These are phyloP conservation scores for Coemansia sp. DNA, from an alignment of 192 early-diverging fungal genomes.

Conservation along the genomic window DNA sequence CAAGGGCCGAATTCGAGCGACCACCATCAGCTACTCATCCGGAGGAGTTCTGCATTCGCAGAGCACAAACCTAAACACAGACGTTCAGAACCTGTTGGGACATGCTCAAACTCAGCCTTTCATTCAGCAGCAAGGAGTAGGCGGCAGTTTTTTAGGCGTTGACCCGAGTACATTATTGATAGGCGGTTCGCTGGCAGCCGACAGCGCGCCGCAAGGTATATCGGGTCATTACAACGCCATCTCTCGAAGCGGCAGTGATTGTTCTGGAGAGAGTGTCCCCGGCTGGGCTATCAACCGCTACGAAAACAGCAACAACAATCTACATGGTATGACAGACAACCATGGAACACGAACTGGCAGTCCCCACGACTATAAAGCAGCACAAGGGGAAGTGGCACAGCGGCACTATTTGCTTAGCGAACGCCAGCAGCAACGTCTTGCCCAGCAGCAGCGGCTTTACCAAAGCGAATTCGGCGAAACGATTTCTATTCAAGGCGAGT, in stretches of 20 bases:
- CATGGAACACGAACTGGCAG: constrained; percentile 29
- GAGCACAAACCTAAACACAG: not conserved
- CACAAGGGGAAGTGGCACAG: constrained; percentile 7
- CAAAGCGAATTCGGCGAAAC: constrained; percentile 9
- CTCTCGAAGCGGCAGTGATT: constrained; percentile 39
- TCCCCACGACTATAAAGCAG: constrained; percentile 19
- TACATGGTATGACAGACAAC: constrained; percentile 23
- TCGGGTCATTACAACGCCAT: constrained; percentile 44
- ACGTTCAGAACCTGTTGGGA: constrained; percentile 1
- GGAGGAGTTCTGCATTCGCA: not conserved
- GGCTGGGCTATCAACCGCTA: constrained; percentile 41
- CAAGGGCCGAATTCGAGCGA: constrained; percentile 16
- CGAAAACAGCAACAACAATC: constrained; percentile 26
- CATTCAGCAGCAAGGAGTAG: constrained; percentile 12
- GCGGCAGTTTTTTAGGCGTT: constrained; percentile 57
- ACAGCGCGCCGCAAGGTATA: constrained; percentile 37
- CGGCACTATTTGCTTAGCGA: constrained; percentile 30
- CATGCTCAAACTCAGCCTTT: constrained; percentile 7
- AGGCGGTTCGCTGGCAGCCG: constrained; percentile 27
- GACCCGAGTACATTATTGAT: constrained; percentile 53
- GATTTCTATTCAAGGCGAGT: not conserved
- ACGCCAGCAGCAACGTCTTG: constrained; percentile 41
- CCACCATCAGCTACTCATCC: constrained; percentile 19
- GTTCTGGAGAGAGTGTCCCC: constrained; percentile 33
- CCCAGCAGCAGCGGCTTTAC: constrained; percentile 33